Conservation (phyloP, 768 basidiomycete species). For the Boletus sensibilis region DNA sequence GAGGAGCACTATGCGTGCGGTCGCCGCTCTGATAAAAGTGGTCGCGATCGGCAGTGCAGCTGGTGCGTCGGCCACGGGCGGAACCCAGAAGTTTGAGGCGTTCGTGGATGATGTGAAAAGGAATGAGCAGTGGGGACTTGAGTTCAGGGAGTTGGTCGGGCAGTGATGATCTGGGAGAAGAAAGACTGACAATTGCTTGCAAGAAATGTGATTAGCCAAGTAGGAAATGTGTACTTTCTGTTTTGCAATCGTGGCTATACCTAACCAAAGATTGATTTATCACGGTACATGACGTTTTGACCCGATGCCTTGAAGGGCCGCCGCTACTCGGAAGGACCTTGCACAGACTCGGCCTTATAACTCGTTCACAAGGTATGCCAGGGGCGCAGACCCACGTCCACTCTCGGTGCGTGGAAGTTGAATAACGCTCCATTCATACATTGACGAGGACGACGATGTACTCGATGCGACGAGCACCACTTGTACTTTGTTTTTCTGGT, state of each 20-base stretch:
- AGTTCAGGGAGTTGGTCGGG: conserved; percentile 46
- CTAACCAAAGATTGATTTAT: not conserved
- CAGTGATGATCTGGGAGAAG: conserved; percentile 13
- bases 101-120: conserved; percentile 75
- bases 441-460: conserved; percentile 6
- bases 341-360: not conserved
- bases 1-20: conserved; percentile 82
- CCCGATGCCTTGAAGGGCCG: not conserved
- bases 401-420: not conserved
- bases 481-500: not conserved
- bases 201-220: not conserved
- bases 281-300: not conserved
- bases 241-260: not conserved
- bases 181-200: not conserved
- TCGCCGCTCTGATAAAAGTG: conserved; percentile 83
- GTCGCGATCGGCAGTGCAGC: conserved; percentile 55
- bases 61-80: conserved; percentile 22
- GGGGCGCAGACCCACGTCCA: not conserved
- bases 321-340: conserved; percentile 17
- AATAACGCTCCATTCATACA: not conserved
- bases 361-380: not conserved
- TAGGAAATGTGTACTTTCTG: not conserved
- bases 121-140: conserved; percentile 61
- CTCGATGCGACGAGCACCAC: conserved; percentile 11
- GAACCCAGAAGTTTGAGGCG: conserved; percentile 60